Evolutionary conservation across 352 stramenopile genomes (phyloP).

Genomic region (Globisporangium alternatum): DNA sequence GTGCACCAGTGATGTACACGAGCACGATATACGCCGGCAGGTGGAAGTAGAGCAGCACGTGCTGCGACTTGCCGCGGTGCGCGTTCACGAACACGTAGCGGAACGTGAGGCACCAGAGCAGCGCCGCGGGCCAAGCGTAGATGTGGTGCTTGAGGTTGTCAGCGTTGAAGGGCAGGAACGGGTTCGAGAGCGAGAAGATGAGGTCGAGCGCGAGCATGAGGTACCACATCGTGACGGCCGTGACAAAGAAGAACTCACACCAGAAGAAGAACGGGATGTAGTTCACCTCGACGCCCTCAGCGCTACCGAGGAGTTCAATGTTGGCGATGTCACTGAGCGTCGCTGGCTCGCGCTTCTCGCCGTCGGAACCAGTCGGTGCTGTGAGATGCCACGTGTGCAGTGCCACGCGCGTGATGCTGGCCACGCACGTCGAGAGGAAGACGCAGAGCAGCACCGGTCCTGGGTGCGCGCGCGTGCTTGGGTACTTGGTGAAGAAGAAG

Average conservation of each 20-base stretch:
- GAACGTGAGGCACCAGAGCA: conserved; percentile 70
- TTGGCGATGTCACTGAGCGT: conserved; percentile 69
- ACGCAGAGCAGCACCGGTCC: conserved; percentile 77
- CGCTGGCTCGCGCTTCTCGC: conserved; percentile 20
- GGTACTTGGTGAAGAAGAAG: conserved; percentile 69
- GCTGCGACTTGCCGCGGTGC: conserved; percentile 21
- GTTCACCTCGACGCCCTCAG: conserved; percentile 24
- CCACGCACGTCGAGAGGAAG: conserved; percentile 62
- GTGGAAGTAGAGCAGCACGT: conserved; percentile 70
- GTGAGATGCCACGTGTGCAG: conserved; percentile 52
- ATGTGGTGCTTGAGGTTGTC: conserved; percentile 85
- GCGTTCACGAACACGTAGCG: conserved; percentile 49
- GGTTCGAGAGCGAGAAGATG: conserved; percentile 86
- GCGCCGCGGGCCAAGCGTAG: conserved; percentile 67
- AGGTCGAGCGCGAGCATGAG: conserved; percentile 84
- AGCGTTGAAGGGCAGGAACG: conserved; percentile 83
- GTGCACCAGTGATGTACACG: conserved; percentile 55
- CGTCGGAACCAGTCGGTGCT: conserved; percentile 14
- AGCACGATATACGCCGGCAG: conserved; percentile 66
- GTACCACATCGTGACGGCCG: conserved; percentile 75
- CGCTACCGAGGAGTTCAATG: conserved; percentile 33
- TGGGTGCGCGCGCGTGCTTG: conserved; percentile 57
- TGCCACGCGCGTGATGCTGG: conserved; percentile 62
- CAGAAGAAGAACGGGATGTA: conserved; percentile 83
- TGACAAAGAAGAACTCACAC: conserved; percentile 81